phyloP scores from a whole-genome alignment of 2,329 filamentous ascomycete genomes.

The Neonectria neomacrospora region DNA sequence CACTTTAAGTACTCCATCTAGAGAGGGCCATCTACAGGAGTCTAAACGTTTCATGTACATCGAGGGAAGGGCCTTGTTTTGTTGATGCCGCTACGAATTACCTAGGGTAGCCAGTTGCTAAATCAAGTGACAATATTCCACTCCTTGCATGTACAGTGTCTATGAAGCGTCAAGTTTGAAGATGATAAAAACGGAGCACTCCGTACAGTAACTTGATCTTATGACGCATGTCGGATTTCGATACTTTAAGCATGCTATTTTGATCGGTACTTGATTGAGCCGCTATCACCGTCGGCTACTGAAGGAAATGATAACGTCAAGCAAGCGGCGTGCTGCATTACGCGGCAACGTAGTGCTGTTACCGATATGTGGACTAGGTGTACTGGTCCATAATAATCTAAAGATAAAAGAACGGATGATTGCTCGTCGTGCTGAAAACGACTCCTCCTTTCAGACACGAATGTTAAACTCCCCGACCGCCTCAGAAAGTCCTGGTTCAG shows the following conservation, averaged over 20 bases:
- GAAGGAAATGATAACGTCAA: background rate
- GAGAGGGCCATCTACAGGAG: background rate
- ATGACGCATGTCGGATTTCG: too few relatives aligned
- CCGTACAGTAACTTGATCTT: background rate
- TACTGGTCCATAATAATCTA: background rate
- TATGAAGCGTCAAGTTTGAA: background rate
- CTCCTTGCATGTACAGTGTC: background rate
- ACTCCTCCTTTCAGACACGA: background rate
- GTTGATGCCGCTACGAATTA: background rate
- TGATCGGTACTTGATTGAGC: background rate
- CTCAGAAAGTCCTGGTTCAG: background rate
- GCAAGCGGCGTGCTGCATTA: background rate
- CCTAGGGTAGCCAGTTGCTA: background rate
- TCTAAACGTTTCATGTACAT: background rate
- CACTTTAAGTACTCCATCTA: conserved; percentile 40
- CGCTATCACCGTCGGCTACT: background rate
- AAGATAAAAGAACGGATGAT: background rate
- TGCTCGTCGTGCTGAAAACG: background rate
- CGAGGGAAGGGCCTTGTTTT: background rate
- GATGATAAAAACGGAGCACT: background rate
- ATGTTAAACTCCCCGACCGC: background rate
- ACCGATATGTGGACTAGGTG: background rate
- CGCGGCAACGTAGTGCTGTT: background rate
- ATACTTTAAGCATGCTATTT: background rate
- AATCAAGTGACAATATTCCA: background rate